Base-by-base conservation (phyloP, 2,329 filamentous ascomycete genomes). In the Phaeomoniella chlamydospora region DNA sequence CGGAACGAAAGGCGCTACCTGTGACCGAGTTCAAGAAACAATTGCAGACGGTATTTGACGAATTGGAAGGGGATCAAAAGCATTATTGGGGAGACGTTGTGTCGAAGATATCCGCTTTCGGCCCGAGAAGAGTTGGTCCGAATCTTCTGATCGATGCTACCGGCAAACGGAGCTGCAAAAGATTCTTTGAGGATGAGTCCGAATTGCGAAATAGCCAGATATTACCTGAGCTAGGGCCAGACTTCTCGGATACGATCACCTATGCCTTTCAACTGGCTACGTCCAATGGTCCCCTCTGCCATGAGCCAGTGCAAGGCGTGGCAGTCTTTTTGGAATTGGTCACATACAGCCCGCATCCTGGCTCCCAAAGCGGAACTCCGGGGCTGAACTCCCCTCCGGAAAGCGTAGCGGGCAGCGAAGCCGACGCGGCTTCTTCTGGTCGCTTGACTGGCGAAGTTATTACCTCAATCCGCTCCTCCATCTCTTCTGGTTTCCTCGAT, bases 181-280 rank as follows among this genome's bases (percentile, higher is more conserved):
- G 75, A 61, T 77, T 84, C 46, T 45, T 64, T 18, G 47, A 55
- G 17, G 59, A 63, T 4, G 54, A 58, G 17, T 44, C 43, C 22
- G 54, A 55, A 33, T 9, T 31, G 5, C 38, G 31, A 41, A 49
- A 45, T 42, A 47, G 41, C 37, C 42, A 18, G 46, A 48, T 17
- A 43, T 35, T 44, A 40, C 39, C 43, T 61, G 65, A 33, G 68
- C 72, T 37, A 57, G 66, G 77, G 3, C 67, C 68, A 34, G 80
- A 90, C 49, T 77, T 96, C 45, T 75, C 78, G 39, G 88, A 96
- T 62, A 96, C 93, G 54, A 82, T 96, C 43, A 68, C 75, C 5
- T 87, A 98, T 54, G 87, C 84, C 33, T 98, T 98, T 68, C 90
- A 98, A 55, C 77, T 96, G 12, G 81, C 85, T 29, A 92, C 80